Evolutionary conservation across 1,139 yeast species (phyloP), one percentile per base, ranked within the genome.

Genomic region (Taiozyma sp.): DNA sequence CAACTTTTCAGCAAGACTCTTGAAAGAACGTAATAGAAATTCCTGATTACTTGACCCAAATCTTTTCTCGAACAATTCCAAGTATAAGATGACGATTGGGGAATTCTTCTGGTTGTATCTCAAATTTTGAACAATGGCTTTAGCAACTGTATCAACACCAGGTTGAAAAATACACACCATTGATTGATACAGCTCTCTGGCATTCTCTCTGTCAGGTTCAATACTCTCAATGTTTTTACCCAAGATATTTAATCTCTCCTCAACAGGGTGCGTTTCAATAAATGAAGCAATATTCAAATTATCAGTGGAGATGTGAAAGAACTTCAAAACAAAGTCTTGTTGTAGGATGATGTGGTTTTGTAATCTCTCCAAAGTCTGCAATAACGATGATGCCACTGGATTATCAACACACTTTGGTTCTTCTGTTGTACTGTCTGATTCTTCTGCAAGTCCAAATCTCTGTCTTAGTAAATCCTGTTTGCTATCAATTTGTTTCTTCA

Each of bases 41-140:
- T 88, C 96, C 64, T 86, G 92, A 65, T 83, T 80, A 2, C 85
- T 73, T 3, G 79, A 70, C 27, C 75, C 76, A 36, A 77, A 62
- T 23, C 65, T 64, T 34, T 59, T 59, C 8, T 69, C 65, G 16
- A 70, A 65, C 8, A 69, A 57, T 50, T 79, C 81, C 16, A 79
- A 55, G 44, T 72, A 65, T 2, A 74, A 58, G 46, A 78, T 58
- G 3, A 79, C 60, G 4, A 72, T 71, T 3, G 84, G 80, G 14
- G 72, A 67, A 45, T 72, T 70, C 23, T 75, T 62, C 41, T 70
- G 69, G 45, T 71, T 72, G 14, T 62, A 60, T 57, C 71, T 73
- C 41, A 72, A 57, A 4, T 66, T 53, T 2, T 62, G 58, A 8
- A 66, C 68, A 24, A 71, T 60, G 4, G 72, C 69, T 29, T 70